A percentile compares a stretch with the other conserved stretches of the same genome.
Conservation (phyloP, 805 yeast genomes). For the Debaryomyces maramus region DNA sequence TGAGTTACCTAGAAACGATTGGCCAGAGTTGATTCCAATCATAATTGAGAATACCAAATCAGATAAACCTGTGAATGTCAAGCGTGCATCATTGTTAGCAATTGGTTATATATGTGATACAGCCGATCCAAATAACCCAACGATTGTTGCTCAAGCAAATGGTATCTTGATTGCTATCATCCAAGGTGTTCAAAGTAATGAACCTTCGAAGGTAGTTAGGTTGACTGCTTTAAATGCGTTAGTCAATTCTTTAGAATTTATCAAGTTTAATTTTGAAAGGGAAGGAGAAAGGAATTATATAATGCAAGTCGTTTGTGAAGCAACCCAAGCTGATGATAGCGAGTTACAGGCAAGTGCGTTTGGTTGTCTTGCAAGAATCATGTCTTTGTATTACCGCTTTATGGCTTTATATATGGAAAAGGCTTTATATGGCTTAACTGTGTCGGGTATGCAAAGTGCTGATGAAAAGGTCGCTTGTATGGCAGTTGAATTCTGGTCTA, state of each 20-base stretch:
- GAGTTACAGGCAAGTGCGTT: constrained; percentile 92
- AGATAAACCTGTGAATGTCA: constrained; percentile 74
- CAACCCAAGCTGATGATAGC: constrained; percentile 83
- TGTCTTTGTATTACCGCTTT: constrained; percentile 82
- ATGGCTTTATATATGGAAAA: constrained; percentile 97
- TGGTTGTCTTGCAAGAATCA: constrained; percentile 90
- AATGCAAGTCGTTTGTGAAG: constrained; percentile 99
- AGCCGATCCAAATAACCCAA: constrained; percentile 79
- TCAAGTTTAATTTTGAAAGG: constrained; percentile 80
- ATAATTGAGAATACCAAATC: constrained; percentile 85
- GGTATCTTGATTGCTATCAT: constrained; percentile 94
- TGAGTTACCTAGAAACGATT: constrained; percentile 82
- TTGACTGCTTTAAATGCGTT: constrained; percentile 90
- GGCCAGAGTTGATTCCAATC: constrained; percentile 83
- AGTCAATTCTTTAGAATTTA: constrained; percentile 86
- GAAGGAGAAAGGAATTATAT: constrained; percentile 96
- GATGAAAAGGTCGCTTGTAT: constrained; percentile 90
- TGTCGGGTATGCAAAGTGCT: constrained; percentile 82
- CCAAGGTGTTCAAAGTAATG: constrained; percentile 89
- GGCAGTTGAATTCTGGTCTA: constrained; percentile 99
- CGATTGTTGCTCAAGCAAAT: constrained; percentile 79
- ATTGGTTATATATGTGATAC: constrained; percentile 96
- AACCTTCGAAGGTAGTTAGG: constrained; percentile 72
- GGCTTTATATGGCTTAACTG: constrained; percentile 88
- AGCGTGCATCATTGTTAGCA: constrained; percentile 82